These are phyloP conservation scores for Funneliformis caledonium DNA, from an alignment of 371 early-diverging fungal genomes.

Conservation along the genomic window DNA sequence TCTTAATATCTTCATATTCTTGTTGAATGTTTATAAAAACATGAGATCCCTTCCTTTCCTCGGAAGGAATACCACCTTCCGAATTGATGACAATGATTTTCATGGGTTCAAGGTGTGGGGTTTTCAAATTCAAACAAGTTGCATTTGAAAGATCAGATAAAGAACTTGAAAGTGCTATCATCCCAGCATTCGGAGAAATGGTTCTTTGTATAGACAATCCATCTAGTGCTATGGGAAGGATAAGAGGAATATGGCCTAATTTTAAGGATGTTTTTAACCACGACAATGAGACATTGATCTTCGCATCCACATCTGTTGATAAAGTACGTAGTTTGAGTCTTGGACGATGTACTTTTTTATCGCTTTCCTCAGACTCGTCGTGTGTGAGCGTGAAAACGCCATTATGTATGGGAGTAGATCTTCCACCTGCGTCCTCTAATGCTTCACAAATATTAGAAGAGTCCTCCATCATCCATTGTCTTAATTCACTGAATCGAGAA, in stretches of 20 bases:
- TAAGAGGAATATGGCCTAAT: constrained; percentile 54
- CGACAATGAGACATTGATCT: constrained; percentile 18
- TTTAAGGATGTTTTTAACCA: constrained; percentile 41
- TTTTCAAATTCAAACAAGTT: constrained; percentile 17
- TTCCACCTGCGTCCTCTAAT: constrained; percentile 78
- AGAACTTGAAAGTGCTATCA: constrained; percentile 52
- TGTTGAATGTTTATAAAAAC: constrained; percentile 73
- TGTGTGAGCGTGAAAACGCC: constrained; percentile 53
- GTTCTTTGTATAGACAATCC: constrained; percentile 44
- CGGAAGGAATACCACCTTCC: constrained; percentile 56
- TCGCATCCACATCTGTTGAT: constrained; percentile 41
- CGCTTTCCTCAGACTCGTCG: not conserved
- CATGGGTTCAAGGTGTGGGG: constrained; percentile 45
- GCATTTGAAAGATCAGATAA: constrained; percentile 43
- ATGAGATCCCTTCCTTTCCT: constrained; percentile 52
- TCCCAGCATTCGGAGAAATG: constrained; percentile 45
- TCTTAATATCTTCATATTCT: constrained; percentile 53
- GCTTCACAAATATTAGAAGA: constrained; percentile 68
- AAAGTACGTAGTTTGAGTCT: constrained; percentile 38
- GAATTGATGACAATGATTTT: constrained; percentile 59
- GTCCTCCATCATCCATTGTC: constrained; percentile 60
- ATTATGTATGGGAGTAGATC: constrained; percentile 67
- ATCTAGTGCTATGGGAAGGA: constrained; percentile 51
- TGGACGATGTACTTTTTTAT: constrained; percentile 32
- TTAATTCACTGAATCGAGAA: constrained; percentile 42